Conservation (phyloP, 2,329 filamentous ascomycete species). For the Xylariaceae sp. region DNA sequence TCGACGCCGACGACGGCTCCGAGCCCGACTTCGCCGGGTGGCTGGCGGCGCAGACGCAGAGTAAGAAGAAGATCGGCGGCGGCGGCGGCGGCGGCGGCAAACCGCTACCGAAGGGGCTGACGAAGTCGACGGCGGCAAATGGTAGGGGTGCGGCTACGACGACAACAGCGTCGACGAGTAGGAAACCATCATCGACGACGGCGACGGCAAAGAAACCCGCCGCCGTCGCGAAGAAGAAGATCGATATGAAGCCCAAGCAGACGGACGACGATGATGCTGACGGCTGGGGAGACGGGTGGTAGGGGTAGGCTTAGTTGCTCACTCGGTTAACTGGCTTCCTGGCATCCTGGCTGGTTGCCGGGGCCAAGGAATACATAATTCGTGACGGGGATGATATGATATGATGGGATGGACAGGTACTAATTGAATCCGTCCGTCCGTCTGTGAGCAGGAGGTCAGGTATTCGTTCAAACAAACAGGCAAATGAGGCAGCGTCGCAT, state of each 20-base stretch:
- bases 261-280: constrained; percentile 58
- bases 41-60: constrained; percentile 84
- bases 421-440: too few relatives aligned
- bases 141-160: constrained; percentile 42
- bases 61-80: too few relatives aligned
- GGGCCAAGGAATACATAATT: too few relatives aligned
- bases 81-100: constrained; percentile 49
- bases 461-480: too few relatives aligned
- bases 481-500: not conserved
- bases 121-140: constrained; percentile 55
- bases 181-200: constrained; percentile 45
- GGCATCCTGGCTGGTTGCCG: too few relatives aligned
- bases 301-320: not conserved
- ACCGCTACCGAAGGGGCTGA: constrained; percentile 79
- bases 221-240: constrained; percentile 61
- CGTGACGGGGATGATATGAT: too few relatives aligned
- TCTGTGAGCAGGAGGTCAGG: too few relatives aligned
- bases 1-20: constrained; percentile 81
- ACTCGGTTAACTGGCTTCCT: too few relatives aligned
- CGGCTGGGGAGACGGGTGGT: constrained; percentile 70
- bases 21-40: constrained; percentile 97
- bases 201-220: constrained; percentile 48
- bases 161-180: too few relatives aligned
- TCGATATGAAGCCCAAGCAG: constrained; percentile 68
- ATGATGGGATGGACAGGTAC: too few relatives aligned